Base-by-base conservation (phyloP, 164 flowering plant genomes). In the Nymphaea thermarum region DNA sequence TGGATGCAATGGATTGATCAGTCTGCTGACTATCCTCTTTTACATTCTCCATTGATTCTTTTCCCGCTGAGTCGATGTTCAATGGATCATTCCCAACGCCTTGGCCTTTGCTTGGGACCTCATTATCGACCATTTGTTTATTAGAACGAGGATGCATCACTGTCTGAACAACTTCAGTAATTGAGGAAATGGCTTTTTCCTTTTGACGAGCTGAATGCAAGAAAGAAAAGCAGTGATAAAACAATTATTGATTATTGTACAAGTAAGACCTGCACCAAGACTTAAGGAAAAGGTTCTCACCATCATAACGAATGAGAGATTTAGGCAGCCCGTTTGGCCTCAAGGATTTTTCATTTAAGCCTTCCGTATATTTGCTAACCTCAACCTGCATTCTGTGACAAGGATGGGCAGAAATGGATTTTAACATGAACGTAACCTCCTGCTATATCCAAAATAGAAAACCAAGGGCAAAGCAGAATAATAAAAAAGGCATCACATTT, bases 341-440 rank as follows among this genome's bases (percentile, higher is more conserved):
- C 62, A 88, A 16, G 25, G 78, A 88, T 74, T 89, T 91, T 6
- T 91, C 96, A 64, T 75, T 80, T 16, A 83, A 60, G 42, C 99
- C 99, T 80, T 91, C 99, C 0, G 99, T 94, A 77, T 86, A 86
- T 71, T 91, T 94, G 81, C 99, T 94, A 68, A 94, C 97, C 75
- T 94, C 99, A 65, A 94, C 99, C 86, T 94, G 99, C 99, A 94
- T 94, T 74, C 98, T 93, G 90, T 69, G 72, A 53, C 63, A 42
- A 70, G 43, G 15, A 8, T 63, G 62, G 5, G 72, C 64, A 8
- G 14, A 51, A 51, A 51, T 51, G 57, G 14, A 10, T 51, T 51
- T 51, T 51, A 10, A 8, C 57, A 51, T 8, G 3, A 51, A 51
- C 57, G 14, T 51, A 51, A 51, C 36, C 36, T 25, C 36, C 36